Conservation (phyloP, 2,329 filamentous ascomycete genomes). For the Penicillium sp. region DNA sequence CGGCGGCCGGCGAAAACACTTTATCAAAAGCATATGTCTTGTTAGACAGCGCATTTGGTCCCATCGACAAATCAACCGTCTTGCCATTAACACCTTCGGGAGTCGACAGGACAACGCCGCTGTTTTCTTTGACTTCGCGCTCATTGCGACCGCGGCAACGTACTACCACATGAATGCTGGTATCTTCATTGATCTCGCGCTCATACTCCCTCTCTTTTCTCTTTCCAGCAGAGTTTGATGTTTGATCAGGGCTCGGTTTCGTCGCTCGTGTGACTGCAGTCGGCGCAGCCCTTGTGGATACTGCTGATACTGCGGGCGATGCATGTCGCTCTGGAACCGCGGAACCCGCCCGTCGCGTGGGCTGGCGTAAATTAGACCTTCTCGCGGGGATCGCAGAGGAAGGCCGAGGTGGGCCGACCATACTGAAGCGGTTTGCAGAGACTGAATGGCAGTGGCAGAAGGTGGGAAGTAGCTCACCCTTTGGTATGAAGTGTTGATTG, state of each 20-base stretch:
- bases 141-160: constrained; percentile 91
- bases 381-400: constrained; percentile 52
- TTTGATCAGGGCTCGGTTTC: constrained; percentile 50
- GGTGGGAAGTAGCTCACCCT: too few species aligned
- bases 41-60: constrained; percentile 87
- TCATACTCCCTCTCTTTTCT: constrained; percentile 88
- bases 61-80: constrained; percentile 85
- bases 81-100: constrained; percentile 81
- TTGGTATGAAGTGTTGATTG: too few species aligned
- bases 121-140: constrained; percentile 91
- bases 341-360: constrained; percentile 58
- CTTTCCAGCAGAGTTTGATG: constrained; percentile 67
- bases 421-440: constrained; percentile 32
- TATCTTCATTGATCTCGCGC: constrained; percentile 72
- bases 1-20: constrained; percentile 92
- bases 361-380: constrained; percentile 56
- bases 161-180: constrained; percentile 97
- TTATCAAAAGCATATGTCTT: constrained; percentile 97
- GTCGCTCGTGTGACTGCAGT: constrained; percentile 40
- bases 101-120: constrained; percentile 85
- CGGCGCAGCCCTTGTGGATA: constrained; percentile 65
- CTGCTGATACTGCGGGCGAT: constrained; percentile 75
- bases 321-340: constrained; percentile 58
- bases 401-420: constrained; percentile 61
- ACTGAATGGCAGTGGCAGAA: background rate